Base-by-base conservation (phyloP, 371 early-diverging fungal genomes). In the Rhizopus sp. region DNA sequence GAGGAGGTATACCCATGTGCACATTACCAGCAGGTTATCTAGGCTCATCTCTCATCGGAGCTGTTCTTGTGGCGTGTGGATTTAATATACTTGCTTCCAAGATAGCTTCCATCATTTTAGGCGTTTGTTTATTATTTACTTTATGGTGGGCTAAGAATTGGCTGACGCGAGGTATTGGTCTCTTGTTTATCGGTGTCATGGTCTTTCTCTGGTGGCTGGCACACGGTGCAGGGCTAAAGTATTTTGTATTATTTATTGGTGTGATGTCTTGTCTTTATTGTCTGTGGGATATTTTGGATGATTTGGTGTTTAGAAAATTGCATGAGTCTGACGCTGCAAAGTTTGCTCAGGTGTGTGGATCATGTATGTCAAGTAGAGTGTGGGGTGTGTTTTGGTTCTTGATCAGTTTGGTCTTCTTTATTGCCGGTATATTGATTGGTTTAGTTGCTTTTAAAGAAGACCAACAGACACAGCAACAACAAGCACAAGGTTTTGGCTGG, bases 201-300 rank as follows among this genome's bases (percentile, higher is more conserved):
- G 88, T 83, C 7, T 71, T 89, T n/a, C 72, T 96, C 9, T 95
- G 94, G 95, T 90, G 88, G 83, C 71, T 90, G n/a, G 76, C 87
- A 1, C 75, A 82, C 17, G 89, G 88, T 2, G 77, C 69, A 7
- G 90, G 89, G 16, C 78, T 97, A 23, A 80, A 87, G 39, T 96
- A 94, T 59, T 90, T 94, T 68, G 90, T 94, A 5, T 78, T 95
- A 10, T 97, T 97, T 73, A 73, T 95, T 55, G 97, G 93, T 45
- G 90, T 91, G 37, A 96, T 97, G 98, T 88, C 87, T 3, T 88
- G 92, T 29, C 77, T 94, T 29, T 95, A 97, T 67, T 84, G 90
- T 58, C 82, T 95, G 12, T 93, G 94, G 89, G 98, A 97, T 79
- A 95, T 96, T 61, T 66, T 96, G 50, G 96, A 97, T 54, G 95